Evolutionary conservation across 192 early-diverging fungal species (phyloP).

Genomic region (Dissophora globulifera): DNA sequence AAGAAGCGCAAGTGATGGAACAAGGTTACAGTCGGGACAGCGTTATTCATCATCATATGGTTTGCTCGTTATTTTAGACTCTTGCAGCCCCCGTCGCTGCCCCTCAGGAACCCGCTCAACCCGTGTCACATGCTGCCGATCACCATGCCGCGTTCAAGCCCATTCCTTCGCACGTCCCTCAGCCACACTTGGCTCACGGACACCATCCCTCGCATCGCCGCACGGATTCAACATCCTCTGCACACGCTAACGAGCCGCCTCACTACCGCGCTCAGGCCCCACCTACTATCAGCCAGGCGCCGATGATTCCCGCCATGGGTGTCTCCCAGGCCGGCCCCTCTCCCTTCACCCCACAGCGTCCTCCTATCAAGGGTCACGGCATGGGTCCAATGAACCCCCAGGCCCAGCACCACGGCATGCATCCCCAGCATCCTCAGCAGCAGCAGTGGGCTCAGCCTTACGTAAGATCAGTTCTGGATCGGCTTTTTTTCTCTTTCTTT

Average conservation of each 20-base stretch:
- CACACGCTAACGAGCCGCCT: constrained; percentile 52
- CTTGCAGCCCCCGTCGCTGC: constrained; percentile 17
- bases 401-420: constrained; percentile 30
- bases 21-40: too few species aligned
- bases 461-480: constrained; percentile 10
- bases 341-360: constrained; percentile 27
- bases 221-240: constrained; percentile 47
- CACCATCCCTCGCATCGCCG: constrained; percentile 38
- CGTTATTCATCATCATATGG: too few species aligned
- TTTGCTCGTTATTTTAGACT: too few species aligned
- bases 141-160: constrained; percentile 42
- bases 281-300: constrained; percentile 25
- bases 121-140: constrained; percentile 14
- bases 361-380: constrained; percentile 30
- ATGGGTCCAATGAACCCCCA: constrained; percentile 44
- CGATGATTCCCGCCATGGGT: constrained; percentile 52
- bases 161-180: constrained; percentile 34
- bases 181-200: constrained; percentile 30
- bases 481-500: not conserved
- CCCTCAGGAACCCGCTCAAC: constrained; percentile 12
- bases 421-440: constrained; percentile 26
- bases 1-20: not conserved
- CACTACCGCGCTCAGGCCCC: constrained; percentile 51
- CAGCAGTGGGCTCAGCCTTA: constrained; percentile 11
- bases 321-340: constrained; percentile 44